Conservation (phyloP, 192 early-diverging fungal species). For the Coemansia sp. region DNA sequence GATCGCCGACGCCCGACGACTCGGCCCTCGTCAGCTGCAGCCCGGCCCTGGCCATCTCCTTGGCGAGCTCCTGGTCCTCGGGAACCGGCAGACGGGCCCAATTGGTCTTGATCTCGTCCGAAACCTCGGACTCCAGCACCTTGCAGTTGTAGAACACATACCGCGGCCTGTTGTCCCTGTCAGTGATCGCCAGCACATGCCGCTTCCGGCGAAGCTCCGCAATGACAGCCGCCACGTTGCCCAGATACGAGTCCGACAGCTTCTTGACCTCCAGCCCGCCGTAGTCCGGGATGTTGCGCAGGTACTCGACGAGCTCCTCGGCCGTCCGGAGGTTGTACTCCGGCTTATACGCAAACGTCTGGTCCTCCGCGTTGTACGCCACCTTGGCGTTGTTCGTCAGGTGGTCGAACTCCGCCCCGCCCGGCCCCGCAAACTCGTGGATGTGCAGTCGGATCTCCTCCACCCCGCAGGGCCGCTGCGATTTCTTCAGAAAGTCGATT, state of each 20-base stretch:
- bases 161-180: conserved; percentile 65
- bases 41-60: conserved; percentile 65
- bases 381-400: conserved; percentile 68
- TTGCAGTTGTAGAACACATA: conserved; percentile 68
- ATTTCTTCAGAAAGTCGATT: conserved; percentile 48
- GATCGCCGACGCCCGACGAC: conserved; percentile 42
- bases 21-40: conserved; percentile 74
- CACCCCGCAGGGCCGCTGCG: conserved; percentile 61
- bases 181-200: conserved; percentile 62
- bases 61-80: conserved; percentile 69
- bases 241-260: conserved; percentile 73
- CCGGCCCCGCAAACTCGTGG: conserved; percentile 57
- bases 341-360: conserved; percentile 76
- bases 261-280: conserved; percentile 74
- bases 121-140: conserved; percentile 20
- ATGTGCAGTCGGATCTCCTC: conserved; percentile 61
- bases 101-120: conserved; percentile 67
- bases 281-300: conserved; percentile 58
- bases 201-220: conserved; percentile 48
- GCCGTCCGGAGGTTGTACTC: conserved; percentile 68
- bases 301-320: conserved; percentile 68
- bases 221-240: conserved; percentile 25
- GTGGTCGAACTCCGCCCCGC: conserved; percentile 58
- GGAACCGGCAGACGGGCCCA: conserved; percentile 71
- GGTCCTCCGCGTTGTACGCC: conserved; percentile 54